Base-by-base conservation (phyloP, 352 stramenopile species). In the Aphanomyces astaci region DNA sequence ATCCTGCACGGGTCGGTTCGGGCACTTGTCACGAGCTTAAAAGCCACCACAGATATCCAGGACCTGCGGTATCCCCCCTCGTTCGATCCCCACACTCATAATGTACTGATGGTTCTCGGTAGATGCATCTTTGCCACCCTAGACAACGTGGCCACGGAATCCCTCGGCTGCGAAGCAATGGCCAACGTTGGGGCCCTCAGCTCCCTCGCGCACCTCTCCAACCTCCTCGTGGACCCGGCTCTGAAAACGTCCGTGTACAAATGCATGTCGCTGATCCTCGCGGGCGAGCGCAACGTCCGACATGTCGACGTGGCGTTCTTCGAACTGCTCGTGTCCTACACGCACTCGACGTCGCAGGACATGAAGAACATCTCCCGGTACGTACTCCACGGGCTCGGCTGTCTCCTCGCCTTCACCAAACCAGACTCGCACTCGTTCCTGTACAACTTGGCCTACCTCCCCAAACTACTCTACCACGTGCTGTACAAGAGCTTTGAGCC, bases 121-220 rank as follows among this genome's bases (percentile, higher is more conserved):
- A 66, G 60, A 17, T 68, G 62, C 62, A 51, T 68, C 45, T 68
- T 68, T 46, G 27, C 62, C 27, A 62, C 49, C 19, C 28, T 68
- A 11, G 62, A 68, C 25, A 60, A 60, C 17, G 11, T 68, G 2
- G 62, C 62, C 30, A 40, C 32, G 13, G 62, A 68, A 24, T 25
- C 28, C 51, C 24, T 57, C 17, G 62, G 62, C 15, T 68, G 62
- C 51, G 48, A 68, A 46, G 62, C 57, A 28, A 95, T 93, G 10
- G 86, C 84, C 15, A 85, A 71, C 9, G 82, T 76, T 57, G 92
- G 86, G 22, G 92, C 75, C 25, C 82, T 75, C 25, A 92, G 73
- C 66, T 86, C 81, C 0, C 66, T 73, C 0, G 82, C 67, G 19
- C 79, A 83, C 17, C 73, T 73, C 36, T 87, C 82, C 69, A 82